These are phyloP conservation scores for Nosema muscidifuracis DNA, from an alignment of 371 early-diverging fungal genomes.

Conservation along the genomic window DNA sequence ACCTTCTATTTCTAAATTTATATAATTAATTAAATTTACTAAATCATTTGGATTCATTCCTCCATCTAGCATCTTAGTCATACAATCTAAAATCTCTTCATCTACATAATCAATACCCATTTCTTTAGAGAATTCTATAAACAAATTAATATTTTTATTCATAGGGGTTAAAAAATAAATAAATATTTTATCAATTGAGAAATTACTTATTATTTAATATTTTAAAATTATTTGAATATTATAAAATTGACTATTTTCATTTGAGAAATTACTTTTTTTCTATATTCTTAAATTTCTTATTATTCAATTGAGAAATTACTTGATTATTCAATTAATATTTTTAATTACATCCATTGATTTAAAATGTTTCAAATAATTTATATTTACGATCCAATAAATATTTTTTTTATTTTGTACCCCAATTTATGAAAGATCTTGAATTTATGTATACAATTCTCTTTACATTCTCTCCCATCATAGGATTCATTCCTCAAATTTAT, in stretches of 20 bases:
- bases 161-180: not conserved
- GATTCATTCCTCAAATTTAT: constrained; percentile 57
- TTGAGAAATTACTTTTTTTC: too few relatives aligned
- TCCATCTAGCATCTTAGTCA: constrained; percentile 34
- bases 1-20: constrained; percentile 10
- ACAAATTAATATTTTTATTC: not conserved
- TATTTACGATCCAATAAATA: too few relatives aligned
- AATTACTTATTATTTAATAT: not conserved
- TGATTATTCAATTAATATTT: too few relatives aligned
- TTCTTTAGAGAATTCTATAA: constrained; percentile 1
- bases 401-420: not conserved
- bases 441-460: constrained; percentile 23
- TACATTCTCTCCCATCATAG: constrained; percentile 50
- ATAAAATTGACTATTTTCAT: not conserved
- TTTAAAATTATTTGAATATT: not conserved
- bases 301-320: too few relatives aligned
- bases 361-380: too few relatives aligned
- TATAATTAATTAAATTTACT: constrained; percentile 1
- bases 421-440: constrained; percentile 9
- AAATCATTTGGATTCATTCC: constrained; percentile 26
- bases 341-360: not conserved
- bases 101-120: not conserved
- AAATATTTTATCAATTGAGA: not conserved
- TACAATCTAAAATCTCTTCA: constrained; percentile 23
- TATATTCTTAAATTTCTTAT: too few relatives aligned